Evolutionary conservation across 148 eudicot genomes (phyloP).

Genomic region (Mesembryanthemum crystallinum): DNA sequence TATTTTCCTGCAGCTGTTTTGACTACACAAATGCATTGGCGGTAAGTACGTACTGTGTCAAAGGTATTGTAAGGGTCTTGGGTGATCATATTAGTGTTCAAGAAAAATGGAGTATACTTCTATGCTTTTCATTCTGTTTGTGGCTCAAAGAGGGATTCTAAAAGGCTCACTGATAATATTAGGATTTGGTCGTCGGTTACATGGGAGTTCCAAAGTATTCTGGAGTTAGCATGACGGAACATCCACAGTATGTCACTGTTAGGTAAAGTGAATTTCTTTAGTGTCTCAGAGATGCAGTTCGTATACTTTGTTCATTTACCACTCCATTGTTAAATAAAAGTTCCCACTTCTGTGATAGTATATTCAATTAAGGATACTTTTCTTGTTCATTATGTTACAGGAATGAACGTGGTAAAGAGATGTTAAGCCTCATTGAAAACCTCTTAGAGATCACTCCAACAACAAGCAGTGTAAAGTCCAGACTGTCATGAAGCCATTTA

Average conservation of each 20-base stretch:
- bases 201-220: slow-evolving; percentile 97
- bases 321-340: neutral
- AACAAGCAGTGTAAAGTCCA: slow-evolving; percentile 53
- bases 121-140: neutral
- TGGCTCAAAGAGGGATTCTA: neutral
- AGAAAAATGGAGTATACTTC: neutral
- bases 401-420: slow-evolving; percentile 94
- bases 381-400: slow-evolving; percentile 30
- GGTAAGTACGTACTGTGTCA: slow-evolving; percentile 46
- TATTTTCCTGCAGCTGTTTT: slow-evolving; percentile 72
- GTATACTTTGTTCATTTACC: neutral
- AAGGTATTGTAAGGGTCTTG: neutral
- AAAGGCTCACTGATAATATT: slow-evolving; percentile 21
- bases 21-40: slow-evolving; percentile 99
- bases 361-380: neutral
- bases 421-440: slow-evolving; percentile 71
- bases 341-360: neutral
- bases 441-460: slow-evolving; percentile 94
- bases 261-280: slow-evolving; percentile 46
- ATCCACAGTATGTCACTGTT: slow-evolving; percentile 94
- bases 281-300: neutral
- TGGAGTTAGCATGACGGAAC: slow-evolving; percentile 92
- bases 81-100: neutral
- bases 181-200: slow-evolving; percentile 98
- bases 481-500: slow-evolving; percentile 14